Conservation (phyloP, 805 yeast genomes). For the Candida michaelii region DNA sequence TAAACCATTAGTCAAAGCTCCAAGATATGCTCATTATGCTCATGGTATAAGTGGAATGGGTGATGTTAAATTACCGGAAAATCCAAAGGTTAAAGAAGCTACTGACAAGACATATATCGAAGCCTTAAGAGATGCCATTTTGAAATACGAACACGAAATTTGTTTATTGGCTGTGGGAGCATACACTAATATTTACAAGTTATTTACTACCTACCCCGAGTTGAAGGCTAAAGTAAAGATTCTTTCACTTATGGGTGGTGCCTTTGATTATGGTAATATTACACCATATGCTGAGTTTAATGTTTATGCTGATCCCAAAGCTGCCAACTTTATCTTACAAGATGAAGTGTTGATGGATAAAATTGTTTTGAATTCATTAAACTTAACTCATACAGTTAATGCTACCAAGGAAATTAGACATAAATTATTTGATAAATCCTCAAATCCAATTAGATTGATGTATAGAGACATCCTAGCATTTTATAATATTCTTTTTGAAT, state of each 20-base stretch:
- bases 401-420: slow-evolving; percentile 35
- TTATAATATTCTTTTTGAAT: slow-evolving; percentile 18
- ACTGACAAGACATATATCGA: slow-evolving; percentile 30
- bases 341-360: slow-evolving; percentile 49
- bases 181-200: slow-evolving; percentile 64
- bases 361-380: slow-evolving; percentile 60
- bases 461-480: slow-evolving; percentile 25
- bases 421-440: slow-evolving; percentile 21
- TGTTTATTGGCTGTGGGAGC: slow-evolving; percentile 76
- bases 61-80: slow-evolving; percentile 64
- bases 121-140: slow-evolving; percentile 44
- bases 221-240: slow-evolving; percentile 47
- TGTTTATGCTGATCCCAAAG: slow-evolving; percentile 71
- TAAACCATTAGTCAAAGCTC: slow-evolving; percentile 52
- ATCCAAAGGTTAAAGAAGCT: slow-evolving; percentile 30
- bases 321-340: slow-evolving; percentile 58
- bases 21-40: slow-evolving; percentile 57
- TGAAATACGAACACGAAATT: slow-evolving; percentile 45
- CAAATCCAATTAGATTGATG: slow-evolving; percentile 42
- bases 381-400: slow-evolving; percentile 66
- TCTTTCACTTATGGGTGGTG: slow-evolving; percentile 80
- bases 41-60: slow-evolving; percentile 80
- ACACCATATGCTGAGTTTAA: slow-evolving; percentile 71
- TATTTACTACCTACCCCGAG: slow-evolving; percentile 57
- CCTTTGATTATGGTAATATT: slow-evolving; percentile 49